phyloP scores from a whole-genome alignment of 768 basidiomycete species.

The Tylopilus rubrobrunneus region DNA sequence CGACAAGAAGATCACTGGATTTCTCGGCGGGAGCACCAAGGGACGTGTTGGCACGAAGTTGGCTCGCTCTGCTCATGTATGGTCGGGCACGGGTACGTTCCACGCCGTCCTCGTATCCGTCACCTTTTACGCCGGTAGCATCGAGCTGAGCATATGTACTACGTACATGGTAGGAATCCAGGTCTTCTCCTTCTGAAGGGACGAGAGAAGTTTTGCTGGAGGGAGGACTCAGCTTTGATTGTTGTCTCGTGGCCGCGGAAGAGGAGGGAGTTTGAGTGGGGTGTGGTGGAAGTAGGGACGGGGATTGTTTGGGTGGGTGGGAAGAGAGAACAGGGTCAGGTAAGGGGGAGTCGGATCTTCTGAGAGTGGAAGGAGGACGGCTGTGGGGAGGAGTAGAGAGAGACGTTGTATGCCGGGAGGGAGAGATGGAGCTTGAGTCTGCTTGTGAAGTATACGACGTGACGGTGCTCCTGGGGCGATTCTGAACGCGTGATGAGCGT shows the following conservation, averaged over 20 bases:
- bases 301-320: conserved; percentile 16
- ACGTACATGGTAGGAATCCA: conserved; percentile 79
- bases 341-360: conserved; percentile 24
- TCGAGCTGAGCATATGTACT: conserved; percentile 91
- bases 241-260: conserved; percentile 22
- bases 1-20: conserved; percentile 60
- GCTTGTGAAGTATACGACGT: conserved; percentile 28
- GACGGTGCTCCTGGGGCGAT: conserved; percentile 20
- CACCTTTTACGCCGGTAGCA: conserved; percentile 84
- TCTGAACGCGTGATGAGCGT: conserved; percentile 25
- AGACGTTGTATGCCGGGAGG: conserved; percentile 13
- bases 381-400: conserved; percentile 29
- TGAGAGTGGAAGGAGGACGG: conserved; percentile 22
- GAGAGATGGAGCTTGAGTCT: conserved; percentile 16
- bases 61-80: conserved; percentile 51
- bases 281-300: conserved; percentile 25
- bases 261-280: conserved; percentile 37
- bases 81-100: conserved; percentile 85
- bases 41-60: conserved; percentile 53
- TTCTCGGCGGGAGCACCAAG: conserved; percentile 58
- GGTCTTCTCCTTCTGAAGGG: conserved; percentile 76
- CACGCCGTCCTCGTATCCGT: conserved; percentile 91
- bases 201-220: conserved; percentile 59
- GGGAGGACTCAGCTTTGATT: conserved; percentile 32
- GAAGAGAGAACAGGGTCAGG: conserved; percentile 18